Base-by-base conservation (phyloP, 257 asterid species). In the Primulina tabacum region DNA sequence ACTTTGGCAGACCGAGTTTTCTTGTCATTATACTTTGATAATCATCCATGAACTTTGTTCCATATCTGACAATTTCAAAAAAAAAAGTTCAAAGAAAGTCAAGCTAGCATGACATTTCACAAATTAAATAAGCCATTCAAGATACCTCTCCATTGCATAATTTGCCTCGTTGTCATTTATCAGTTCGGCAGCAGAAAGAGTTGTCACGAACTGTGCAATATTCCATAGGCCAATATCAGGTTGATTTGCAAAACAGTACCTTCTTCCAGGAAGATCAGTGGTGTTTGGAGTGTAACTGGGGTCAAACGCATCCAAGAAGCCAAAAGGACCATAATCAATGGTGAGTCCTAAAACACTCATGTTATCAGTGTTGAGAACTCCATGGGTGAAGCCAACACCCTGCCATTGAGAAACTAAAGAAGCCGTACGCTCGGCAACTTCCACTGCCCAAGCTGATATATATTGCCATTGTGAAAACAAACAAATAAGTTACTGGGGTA, bases 361-460 rank as follows among this genome's bases (percentile, higher is more conserved):
- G 84, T 94, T 94, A 78, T 94, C 99, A 11, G 99, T 94, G 77
- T 94, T 94, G 76, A 94, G 79, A 82, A 91, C 99, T 30, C 99
- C 99, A 77, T 94, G 99, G 5, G 99, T 94, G 88, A 94, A 94
- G 34, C 99, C 97, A 74, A 94, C 96, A 64, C 97, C 99, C 85
- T 94, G 99, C 99, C 99, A 94, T 40, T 74, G 81, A 65, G 99
- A 96, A 79, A 94, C 75, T 79, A 85, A 80, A 74, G 93, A 88
- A 77, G 99, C 99, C 1, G 99, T 94, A 18, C 85, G 92, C 82
- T 94, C 99, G 1, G 97, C 88, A 74, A 94, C 87, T 85, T 94
- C 97, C 75, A 94, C 99, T 0, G 90, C 92, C 99, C 99, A 94
- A 70, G 99, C 99, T 91, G 97, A 67, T 70, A 55, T 83, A 47